Evolutionary conservation across 495 filamentous ascomycete species (phyloP).

Genomic region (Platismatia glauca): DNA sequence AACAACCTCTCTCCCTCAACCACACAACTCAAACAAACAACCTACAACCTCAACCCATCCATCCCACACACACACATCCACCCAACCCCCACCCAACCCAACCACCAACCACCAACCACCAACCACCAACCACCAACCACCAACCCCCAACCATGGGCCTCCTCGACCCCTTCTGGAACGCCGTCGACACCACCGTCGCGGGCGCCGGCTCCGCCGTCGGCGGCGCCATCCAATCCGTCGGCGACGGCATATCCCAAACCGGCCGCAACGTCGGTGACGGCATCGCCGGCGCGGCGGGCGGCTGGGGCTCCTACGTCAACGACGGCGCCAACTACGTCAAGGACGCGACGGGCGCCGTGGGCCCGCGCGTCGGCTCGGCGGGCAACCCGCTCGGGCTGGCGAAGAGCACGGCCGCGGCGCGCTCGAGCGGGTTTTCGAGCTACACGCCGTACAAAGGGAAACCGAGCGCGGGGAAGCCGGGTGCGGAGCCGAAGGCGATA

Average conservation of each 20-base stretch:
- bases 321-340: conserved; percentile 42
- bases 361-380: conserved; percentile 30
- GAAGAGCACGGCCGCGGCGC: conserved; percentile 12
- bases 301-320: conserved; percentile 36
- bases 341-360: conserved; percentile 34
- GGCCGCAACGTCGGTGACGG: conserved; percentile 30
- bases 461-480: background rate
- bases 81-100: background rate
- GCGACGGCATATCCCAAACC: conserved; percentile 23
- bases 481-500: background rate
- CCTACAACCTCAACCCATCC: background rate
- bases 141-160: conserved; percentile 15
- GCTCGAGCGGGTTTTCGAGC: conserved; percentile 9
- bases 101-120: background rate
- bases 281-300: conserved; percentile 31
- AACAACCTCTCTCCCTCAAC: background rate
- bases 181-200: conserved; percentile 21
- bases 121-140: background rate
- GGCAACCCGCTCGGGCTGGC: conserved; percentile 36
- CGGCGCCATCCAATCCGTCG: conserved; percentile 25
- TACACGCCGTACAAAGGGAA: conserved; percentile 1
- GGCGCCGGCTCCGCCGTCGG: conserved; percentile 21
- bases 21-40: background rate
- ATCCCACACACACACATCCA: background rate
- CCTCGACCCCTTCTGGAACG: conserved; percentile 23